Conservation (phyloP, 2,329 filamentous ascomycete genomes). For the Pseudogymnoascus pannorum region DNA sequence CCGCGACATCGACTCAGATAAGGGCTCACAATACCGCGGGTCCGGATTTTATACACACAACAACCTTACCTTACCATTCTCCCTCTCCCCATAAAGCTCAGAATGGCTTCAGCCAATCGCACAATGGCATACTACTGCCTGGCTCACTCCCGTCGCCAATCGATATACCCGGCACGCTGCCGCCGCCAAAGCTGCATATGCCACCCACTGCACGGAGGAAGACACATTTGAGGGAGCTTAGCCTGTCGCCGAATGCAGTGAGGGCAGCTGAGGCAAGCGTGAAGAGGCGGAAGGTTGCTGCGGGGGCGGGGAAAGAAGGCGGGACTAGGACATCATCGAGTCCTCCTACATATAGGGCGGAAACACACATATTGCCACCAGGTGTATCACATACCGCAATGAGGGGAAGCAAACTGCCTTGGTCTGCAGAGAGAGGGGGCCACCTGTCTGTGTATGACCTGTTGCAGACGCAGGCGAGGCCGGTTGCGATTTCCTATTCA, state of each 20-base stretch:
- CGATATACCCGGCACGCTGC: neutral
- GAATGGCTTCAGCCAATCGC: neutral
- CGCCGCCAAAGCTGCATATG: neutral
- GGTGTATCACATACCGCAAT: neutral
- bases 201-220: neutral
- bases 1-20: neutral
- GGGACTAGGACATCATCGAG: neutral
- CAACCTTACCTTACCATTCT: neutral
- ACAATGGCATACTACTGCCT: neutral
- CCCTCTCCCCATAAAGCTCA: neutral
- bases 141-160: neutral
- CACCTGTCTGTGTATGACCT: neutral
- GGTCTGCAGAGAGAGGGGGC: neutral
- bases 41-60: neutral
- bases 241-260: neutral
- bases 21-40: neutral
- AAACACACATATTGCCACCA: conserved; percentile 13
- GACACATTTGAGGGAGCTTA: neutral
- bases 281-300: neutral
- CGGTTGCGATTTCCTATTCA: neutral
- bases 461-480: neutral
- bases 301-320: neutral
- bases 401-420: too few relatives aligned
- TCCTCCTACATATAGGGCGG: neutral
- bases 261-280: neutral